Percentiles rank a stretch among this genome's conserved stretches.
Evolutionary conservation across 805 yeast species (phyloP).

Genomic region (Cyberlindnera suaveolens): DNA sequence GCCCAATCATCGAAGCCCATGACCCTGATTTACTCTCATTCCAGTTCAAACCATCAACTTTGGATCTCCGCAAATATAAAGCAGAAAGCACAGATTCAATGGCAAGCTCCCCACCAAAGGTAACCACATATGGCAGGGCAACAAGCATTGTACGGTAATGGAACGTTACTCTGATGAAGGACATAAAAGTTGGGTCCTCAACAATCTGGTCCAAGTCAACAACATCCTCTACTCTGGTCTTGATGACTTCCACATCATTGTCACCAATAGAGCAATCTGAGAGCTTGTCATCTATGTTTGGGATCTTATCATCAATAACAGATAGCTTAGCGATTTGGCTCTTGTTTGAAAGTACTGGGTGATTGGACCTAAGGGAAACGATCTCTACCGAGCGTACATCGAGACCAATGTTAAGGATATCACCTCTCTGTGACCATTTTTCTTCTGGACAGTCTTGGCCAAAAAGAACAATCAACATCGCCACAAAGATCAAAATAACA

Average conservation of each 20-base stretch:
- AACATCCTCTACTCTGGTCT: slow-evolving; percentile 14
- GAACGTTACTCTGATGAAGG: slow-evolving; percentile 15
- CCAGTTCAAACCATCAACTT: slow-evolving; percentile 10
- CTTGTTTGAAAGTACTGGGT: slow-evolving; percentile 6
- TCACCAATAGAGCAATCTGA: slow-evolving; percentile 1
- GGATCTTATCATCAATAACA: slow-evolving; percentile 4
- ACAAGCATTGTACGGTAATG: slow-evolving; percentile 25
- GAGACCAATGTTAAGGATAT: slow-evolving; percentile 20
- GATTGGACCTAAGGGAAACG: slow-evolving; percentile 17
- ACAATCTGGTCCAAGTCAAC: slow-evolving; percentile 22
- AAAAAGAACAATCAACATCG: slow-evolving; percentile 18
- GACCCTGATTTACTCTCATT: slow-evolving; percentile 22
- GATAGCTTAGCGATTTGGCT: background rate
- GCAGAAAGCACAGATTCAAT: slow-evolving; percentile 24
- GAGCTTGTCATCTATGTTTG: slow-evolving; percentile 4
- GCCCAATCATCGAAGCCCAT: slow-evolving; percentile 30
- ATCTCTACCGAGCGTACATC: slow-evolving; percentile 21
- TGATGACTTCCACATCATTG: slow-evolving; percentile 6
- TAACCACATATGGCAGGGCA: slow-evolving; percentile 22
- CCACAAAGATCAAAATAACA: slow-evolving; percentile 24
- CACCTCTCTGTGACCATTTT: slow-evolving; percentile 27
- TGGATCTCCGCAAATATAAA: slow-evolving; percentile 17
- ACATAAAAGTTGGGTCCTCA: slow-evolving; percentile 19
- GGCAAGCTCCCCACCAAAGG: slow-evolving; percentile 28
- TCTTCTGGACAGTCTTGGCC: slow-evolving; percentile 33